These are phyloP conservation scores for Boeremia lycopersici DNA, from an alignment of 2,329 filamentous ascomycete genomes.

Conservation along the genomic window DNA sequence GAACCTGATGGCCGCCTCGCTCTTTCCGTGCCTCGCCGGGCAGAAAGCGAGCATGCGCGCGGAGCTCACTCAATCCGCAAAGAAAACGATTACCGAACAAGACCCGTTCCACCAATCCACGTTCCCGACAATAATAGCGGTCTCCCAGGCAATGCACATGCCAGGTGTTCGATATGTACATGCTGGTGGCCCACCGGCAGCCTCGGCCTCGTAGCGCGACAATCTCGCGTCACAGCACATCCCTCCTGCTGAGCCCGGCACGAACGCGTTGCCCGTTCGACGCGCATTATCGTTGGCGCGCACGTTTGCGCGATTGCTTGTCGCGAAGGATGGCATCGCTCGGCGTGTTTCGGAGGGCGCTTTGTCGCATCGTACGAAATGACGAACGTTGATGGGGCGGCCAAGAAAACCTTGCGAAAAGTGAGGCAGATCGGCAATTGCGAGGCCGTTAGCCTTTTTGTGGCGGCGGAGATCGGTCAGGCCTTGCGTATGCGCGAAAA, in stretches of 20 bases:
- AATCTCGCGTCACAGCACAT: conserved; percentile 14
- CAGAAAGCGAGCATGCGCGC: too few relatives aligned
- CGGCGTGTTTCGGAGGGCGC: conserved; percentile 9
- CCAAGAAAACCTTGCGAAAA: conserved; percentile 15
- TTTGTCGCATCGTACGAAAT: conserved; percentile 10
- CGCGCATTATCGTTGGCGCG: conserved; percentile 7
- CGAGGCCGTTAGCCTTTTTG: neutral
- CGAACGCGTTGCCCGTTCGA: conserved; percentile 18
- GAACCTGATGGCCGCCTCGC: too few relatives aligned
- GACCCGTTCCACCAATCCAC: neutral
- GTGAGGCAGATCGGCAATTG: conserved; percentile 16
- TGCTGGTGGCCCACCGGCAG: neutral
- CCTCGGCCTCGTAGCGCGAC: conserved; percentile 4
- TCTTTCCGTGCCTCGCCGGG: neutral
- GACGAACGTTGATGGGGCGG: conserved; percentile 16
- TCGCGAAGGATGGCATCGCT: neutral
- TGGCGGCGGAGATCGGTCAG: neutral
- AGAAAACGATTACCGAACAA: neutral
- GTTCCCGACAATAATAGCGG: neutral
- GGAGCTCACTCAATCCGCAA: neutral
- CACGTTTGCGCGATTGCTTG: conserved; percentile 4
- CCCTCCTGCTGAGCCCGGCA: conserved; percentile 2
- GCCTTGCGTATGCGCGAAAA: neutral
- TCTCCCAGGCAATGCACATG: conserved; percentile 4
- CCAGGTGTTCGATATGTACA: neutral